phyloP scores from a whole-genome alignment of 2,329 filamentous ascomycete genomes.

The Claviceps spartinae region DNA sequence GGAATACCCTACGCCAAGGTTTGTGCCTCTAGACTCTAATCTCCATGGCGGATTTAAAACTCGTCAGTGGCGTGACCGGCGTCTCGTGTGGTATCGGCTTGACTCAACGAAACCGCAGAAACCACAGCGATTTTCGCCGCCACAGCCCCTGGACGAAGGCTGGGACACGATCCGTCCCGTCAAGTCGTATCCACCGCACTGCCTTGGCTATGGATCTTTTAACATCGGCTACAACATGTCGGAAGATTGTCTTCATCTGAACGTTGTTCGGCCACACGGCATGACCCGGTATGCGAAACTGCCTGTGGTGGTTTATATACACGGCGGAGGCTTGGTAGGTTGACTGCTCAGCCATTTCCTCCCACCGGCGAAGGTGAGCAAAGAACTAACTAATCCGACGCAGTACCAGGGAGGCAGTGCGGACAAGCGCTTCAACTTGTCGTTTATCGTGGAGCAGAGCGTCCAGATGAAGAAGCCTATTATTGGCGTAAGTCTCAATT shows the following conservation, averaged over 20 bases:
- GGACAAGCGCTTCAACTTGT: neutral
- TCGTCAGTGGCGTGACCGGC: no score
- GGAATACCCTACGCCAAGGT: neutral
- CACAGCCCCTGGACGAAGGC: neutral
- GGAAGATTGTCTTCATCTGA: neutral
- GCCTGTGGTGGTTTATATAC: neutral
- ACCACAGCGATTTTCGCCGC: neutral
- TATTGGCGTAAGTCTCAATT: constrained; percentile 11
- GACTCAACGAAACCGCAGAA: neutral
- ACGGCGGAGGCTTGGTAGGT: neutral
- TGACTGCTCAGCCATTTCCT: neutral
- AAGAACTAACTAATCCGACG: neutral
- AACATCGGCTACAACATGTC: neutral
- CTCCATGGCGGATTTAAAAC: neutral
- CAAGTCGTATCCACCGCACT: neutral
- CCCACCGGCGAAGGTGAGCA: no score
- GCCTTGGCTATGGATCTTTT: neutral
- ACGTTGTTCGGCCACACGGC: neutral
- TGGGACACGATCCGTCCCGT: neutral
- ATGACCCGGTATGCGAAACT: neutral
- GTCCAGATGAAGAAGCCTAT: neutral
- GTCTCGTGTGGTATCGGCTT: no score
- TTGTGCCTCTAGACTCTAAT: neutral
- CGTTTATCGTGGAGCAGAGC: neutral
- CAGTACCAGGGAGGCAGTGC: neutral